Evolutionary conservation across 1,284 basidiomycete species (phyloP), one percentile per base, ranked within the genome.

Genomic region (Xerocomus minutiporus): DNA sequence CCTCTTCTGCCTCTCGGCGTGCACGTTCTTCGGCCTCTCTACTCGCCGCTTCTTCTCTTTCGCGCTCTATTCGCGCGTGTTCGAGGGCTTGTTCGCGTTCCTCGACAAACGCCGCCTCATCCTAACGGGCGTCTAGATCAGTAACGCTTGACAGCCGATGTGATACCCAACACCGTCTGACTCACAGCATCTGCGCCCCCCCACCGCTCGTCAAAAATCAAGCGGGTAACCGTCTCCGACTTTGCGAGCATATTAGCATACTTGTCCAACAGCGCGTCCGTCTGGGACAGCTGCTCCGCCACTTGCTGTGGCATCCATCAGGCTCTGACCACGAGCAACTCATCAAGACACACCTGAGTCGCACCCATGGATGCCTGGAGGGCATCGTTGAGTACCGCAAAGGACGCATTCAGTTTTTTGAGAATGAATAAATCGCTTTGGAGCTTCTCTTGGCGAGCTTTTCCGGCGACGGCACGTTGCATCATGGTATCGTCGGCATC

Each of bases 171-270:
- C 20, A 20, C 32, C 9, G 32, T 5, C 12, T 11, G 26, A 54
- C 82, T 68, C 63, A 88, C 87, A 46, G 73, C 78, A 55, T 85
- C 82, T 43, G 81, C 84, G 3, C 88, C 87, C 52, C 79, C 71
- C 84, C 85, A 90, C 54, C 79, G 72, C 56, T 88, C 83, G 63
- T 90, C 87, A 57, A 88, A 82, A 26, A 90, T 80, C 51, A 90
- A 66, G 32, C 77, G 78, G 2, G 84, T 73, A 54, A 79, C 75
- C 8, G 79, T 75, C 64, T 90, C 88, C 0, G 86, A 85, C 62
- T 79, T 82, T 3, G 79, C 77, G n/a, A 91, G 72, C 47, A 88
- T 78, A 40, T 70, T 72, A 41, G 86, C 78, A 62, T 90, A 90
- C 74, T 82, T 86, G 67, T 87, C 81, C 51, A 91, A 70, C 52